Percentiles rank a stretch among this genome's conserved stretches.
phyloP scores from a whole-genome alignment of 345 rosid genomes.

The Cardiospermum halicacabum region DNA sequence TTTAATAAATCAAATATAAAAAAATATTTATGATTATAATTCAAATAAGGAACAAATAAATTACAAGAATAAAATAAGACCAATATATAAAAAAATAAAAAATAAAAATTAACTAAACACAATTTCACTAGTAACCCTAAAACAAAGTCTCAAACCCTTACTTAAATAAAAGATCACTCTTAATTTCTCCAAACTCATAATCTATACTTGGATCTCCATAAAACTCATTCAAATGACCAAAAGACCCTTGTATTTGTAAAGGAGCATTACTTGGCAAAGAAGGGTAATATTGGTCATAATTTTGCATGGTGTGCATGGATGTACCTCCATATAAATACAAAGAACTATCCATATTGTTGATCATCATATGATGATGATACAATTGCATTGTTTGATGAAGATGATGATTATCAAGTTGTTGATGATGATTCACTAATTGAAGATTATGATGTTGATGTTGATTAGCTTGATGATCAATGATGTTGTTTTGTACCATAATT shows the following conservation, averaged over 20 bases:
- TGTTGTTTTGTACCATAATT: not conserved
- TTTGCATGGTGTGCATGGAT: not conserved
- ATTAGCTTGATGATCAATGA: not conserved
- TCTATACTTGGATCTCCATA: not conserved
- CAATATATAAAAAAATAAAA: too few relatives aligned
- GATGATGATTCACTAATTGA: not conserved
- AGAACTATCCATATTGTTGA: not conserved
- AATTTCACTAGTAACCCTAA: too few relatives aligned
- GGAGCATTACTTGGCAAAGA: not conserved
- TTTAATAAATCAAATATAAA: too few relatives aligned
- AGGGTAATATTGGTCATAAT: not conserved
- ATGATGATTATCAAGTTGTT: not conserved
- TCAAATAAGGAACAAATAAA: too few relatives aligned
- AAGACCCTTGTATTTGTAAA: not conserved
- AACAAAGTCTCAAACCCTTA: not conserved
- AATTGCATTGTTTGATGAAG: not conserved
- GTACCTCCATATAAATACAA: not conserved
- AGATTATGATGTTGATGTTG: not conserved
- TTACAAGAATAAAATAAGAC: too few relatives aligned
- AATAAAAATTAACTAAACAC: too few relatives aligned
- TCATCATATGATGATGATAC: not conserved
- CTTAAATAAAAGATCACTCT: too few relatives aligned
- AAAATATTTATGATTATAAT: too few relatives aligned
- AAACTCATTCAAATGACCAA: not conserved
- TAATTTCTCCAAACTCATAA: not conserved